Evolutionary conservation across 192 early-diverging fungal species (phyloP), one percentile per base, ranked within the genome.

Genomic region (Rhizoclosmatium globosum): DNA sequence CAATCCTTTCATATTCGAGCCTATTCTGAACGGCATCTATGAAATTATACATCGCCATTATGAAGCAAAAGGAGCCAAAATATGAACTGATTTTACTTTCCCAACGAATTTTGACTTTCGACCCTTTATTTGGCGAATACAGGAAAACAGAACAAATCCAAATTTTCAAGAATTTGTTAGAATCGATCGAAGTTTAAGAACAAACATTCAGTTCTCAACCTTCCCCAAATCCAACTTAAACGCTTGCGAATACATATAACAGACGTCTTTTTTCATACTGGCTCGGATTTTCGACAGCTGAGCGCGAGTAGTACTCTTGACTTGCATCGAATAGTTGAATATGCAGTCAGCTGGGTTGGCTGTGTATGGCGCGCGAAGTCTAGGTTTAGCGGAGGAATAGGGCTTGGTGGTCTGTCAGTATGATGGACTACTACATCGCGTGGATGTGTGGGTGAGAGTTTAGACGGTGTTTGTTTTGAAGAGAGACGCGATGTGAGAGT

Each of bases 311-410:
- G 45, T 60, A 0, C 62, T 47, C 19, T 23, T 4, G 11, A 45
- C 19, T 42, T 77, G 75, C 47, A 77, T 77, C 11, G 41, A 46
- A 58, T 77, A 77, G 23, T 77, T 77, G 47, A 67, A 77, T 4
- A 77, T 47, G 42, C 66, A 41, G 15, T 41, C 45, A 21, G 11
- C 23, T 38, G 23, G 23, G 31, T 64, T n/a, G 2, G 66, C 66
- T 0, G 2, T 68, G 44, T 68, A 68, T 19, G 66, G 66, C 0
- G 66, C 66, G 41, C 66, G 7, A 11, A 11, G 41, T 46, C 66
- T n/a, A 7, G 60, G 60, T 62, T 62, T 19, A 21, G 60, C 60
- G 17, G 6, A 7, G 17, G 9, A 53, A 17, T 13, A 53, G 50
- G 50, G 17, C 50, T 53, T 13, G 6, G 50, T 17, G 50, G 50